phyloP scores from a whole-genome alignment of 768 basidiomycete species.

The Kwoniella sp. region DNA sequence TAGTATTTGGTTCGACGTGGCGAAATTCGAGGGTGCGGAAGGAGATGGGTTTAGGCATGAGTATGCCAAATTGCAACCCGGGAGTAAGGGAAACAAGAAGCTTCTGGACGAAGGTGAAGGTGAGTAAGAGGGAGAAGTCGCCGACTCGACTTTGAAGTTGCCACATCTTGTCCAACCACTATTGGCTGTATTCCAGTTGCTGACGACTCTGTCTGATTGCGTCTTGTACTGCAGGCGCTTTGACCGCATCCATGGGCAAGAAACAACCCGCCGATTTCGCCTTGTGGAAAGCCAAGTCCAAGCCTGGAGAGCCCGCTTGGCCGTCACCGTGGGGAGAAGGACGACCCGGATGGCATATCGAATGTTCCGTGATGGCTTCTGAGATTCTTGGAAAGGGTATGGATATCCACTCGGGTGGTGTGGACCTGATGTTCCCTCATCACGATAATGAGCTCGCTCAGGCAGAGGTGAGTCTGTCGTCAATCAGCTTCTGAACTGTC shows the following conservation, averaged over 20 bases:
- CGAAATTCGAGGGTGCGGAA: slow-evolving; percentile 71
- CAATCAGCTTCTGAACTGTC: not conserved
- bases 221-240: slow-evolving; percentile 59
- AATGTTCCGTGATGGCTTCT: slow-evolving; percentile 97
- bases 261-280: slow-evolving; percentile 91
- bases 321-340: slow-evolving; percentile 92
- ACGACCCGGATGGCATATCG: slow-evolving; percentile 99
- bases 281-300: slow-evolving; percentile 88
- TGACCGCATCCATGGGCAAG: slow-evolving; percentile 65
- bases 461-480: slow-evolving; percentile 66
- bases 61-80: slow-evolving; percentile 93
- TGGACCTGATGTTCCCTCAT: slow-evolving; percentile 97
- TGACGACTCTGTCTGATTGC: not conserved
- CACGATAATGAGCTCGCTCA: slow-evolving; percentile 99
- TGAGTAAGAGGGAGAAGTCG: slow-evolving; percentile 50
- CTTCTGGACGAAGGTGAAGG: slow-evolving; percentile 92
- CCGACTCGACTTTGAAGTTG: too few relatives aligned
- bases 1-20: slow-evolving; percentile 89
- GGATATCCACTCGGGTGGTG: slow-evolving; percentile 97
- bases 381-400: slow-evolving; percentile 84
- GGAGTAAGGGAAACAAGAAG: slow-evolving; percentile 91
- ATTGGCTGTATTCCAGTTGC: too few relatives aligned
- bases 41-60: slow-evolving; percentile 64
- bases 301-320: slow-evolving; percentile 96
- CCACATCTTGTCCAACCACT: too few relatives aligned